Evolutionary conservation across 148 eudicot species (phyloP), one percentile per base, ranked within the genome.

Genomic region (Nyssa sinensis): DNA sequence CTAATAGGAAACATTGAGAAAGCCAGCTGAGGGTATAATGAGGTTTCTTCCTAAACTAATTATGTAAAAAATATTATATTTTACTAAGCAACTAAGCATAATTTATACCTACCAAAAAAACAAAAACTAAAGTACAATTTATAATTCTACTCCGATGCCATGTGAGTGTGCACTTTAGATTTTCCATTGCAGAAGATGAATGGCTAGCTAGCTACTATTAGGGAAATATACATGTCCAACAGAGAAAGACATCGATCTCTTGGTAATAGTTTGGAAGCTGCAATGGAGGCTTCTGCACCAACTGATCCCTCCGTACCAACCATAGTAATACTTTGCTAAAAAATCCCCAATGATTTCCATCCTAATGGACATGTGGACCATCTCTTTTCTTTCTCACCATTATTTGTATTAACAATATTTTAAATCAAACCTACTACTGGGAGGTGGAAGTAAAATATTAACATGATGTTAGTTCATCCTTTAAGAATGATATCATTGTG

Each of bases 351-450:
- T 64, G 25, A 33, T 64, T 33, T 37, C 7, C 11, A 16, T 2
- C 14, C 3, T n/a, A 69, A 55, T 69, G 19, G 62, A 69, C 62
- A 13, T 51, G 49, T 49, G 53, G 69, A 66, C 69, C 49, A 66
- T 66, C n/a, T 35, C 17, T 8, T 37, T 66, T 66, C 51, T 9
- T 0, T 41, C 23, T 27, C 16, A 27, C 12, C 39, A 69, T 17
- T 25, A 16, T 12, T 8, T 28, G 16, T 28, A 24, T 59, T 41
- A 14, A 32, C 34, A 14, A 10, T 8, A 12, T 27, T 63, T 78
- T 37, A 37, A 32, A 66, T 21, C 28, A 66, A 11, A 34, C 29
- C 51, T 0, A 35, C 51, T 9, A 44, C 69, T 37, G n/a, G 19
- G 7, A 34, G 25, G 1, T 23, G 69, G 29, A 34, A 35, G 19